Evolutionary conservation across 768 basidiomycete genomes (phyloP).

Genomic region (Paxillus ammoniavirescens): DNA sequence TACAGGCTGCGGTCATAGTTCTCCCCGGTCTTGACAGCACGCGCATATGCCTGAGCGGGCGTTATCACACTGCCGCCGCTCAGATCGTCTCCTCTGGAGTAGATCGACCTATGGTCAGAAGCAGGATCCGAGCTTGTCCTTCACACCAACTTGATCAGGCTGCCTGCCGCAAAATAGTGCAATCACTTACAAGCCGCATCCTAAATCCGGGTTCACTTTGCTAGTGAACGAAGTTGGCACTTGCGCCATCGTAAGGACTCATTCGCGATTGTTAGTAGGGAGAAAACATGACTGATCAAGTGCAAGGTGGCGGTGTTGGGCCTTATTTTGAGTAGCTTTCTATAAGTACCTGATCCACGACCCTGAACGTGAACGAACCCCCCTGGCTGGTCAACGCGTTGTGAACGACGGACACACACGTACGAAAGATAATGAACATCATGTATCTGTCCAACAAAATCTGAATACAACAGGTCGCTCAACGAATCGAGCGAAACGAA

Average conservation of each 20-base stretch:
- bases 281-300: background rate
- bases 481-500: conserved; percentile 17
- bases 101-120: conserved; percentile 4
- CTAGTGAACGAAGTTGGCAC: background rate
- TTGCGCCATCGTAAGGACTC: conserved; percentile 2
- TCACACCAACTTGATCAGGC: background rate
- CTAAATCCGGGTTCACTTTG: background rate
- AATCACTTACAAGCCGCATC: background rate
- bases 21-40: conserved; percentile 10
- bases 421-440: too few relatives aligned
- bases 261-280: conserved; percentile 2
- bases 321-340: too few relatives aligned
- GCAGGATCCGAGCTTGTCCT: background rate
- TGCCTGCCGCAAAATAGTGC: background rate
- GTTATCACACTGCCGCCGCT: conserved; percentile 7
- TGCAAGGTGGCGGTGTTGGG: too few relatives aligned
- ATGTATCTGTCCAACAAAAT: background rate
- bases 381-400: too few relatives aligned
- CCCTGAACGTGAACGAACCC: too few relatives aligned
- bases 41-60: conserved; percentile 22
- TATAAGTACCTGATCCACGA: too few relatives aligned
- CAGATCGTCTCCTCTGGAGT: background rate
- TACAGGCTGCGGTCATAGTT: conserved; percentile 7
- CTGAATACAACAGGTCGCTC: background rate
- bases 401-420: too few relatives aligned